Conservation (phyloP, 768 basidiomycete species). For the Mycena vulgaris region DNA sequence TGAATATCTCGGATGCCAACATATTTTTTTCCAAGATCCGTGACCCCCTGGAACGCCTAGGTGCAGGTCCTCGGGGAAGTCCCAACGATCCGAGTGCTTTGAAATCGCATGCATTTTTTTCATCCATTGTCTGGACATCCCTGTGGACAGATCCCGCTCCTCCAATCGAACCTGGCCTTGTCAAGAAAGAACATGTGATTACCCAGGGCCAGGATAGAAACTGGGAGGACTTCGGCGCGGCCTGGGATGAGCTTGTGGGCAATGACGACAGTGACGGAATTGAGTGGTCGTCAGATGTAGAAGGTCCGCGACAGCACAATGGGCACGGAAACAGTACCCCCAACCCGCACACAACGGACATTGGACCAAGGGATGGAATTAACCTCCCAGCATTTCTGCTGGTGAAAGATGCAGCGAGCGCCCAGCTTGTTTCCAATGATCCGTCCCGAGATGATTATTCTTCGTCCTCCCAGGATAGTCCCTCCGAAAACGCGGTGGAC, state of each 20-base stretch:
- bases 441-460: conserved; percentile 28
- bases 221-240: conserved; percentile 70
- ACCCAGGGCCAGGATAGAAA: conserved; percentile 50
- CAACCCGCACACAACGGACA: conserved; percentile 46
- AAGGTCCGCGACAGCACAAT: conserved; percentile 47
- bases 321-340: conserved; percentile 39
- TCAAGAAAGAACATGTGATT: conserved; percentile 60
- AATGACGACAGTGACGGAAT: conserved; percentile 63
- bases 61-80: conserved; percentile 60
- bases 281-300: conserved; percentile 67
- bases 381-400: conserved; percentile 31
- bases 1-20: background rate
- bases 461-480: conserved; percentile 32
- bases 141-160: conserved; percentile 73
- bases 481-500: conserved; percentile 21
- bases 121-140: conserved; percentile 63
- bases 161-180: conserved; percentile 65
- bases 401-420: conserved; percentile 18
- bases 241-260: conserved; percentile 66
- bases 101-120: conserved; percentile 69
- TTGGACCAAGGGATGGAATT: conserved; percentile 62
- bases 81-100: conserved; percentile 60
- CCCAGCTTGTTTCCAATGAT: conserved; percentile 29
- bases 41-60: conserved; percentile 66
- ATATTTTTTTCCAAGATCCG: conserved; percentile 55